A percentile compares a stretch with the other conserved stretches of the same genome.
phyloP scores from a whole-genome alignment of 768 basidiomycete genomes.

The Suillus subluteus region DNA sequence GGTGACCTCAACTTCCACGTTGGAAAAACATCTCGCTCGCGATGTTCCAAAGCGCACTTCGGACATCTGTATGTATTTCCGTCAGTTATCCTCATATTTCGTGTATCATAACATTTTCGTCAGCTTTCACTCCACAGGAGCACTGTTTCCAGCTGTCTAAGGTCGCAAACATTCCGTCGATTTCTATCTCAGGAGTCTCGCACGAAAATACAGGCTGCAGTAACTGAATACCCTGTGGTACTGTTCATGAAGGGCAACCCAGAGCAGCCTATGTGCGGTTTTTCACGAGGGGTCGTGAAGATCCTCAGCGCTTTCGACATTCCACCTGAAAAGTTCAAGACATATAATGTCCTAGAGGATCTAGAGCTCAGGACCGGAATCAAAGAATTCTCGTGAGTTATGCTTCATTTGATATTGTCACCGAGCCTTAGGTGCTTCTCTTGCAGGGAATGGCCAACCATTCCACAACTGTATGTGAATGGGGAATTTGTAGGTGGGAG shows the following conservation, averaged over 20 bases:
- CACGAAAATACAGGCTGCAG: conserved; percentile 69
- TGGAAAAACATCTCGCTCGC: not conserved
- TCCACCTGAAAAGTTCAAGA: conserved; percentile 76
- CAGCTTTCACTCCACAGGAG: conserved; percentile 40
- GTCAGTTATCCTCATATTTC: not conserved
- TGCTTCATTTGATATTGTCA: not conserved
- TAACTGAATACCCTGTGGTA: conserved; percentile 79
- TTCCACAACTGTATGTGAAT: conserved; percentile 92
- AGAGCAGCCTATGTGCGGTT: conserved; percentile 86
- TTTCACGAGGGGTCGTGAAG: conserved; percentile 93
- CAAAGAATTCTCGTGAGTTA: conserved; percentile 96
- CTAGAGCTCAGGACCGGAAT: conserved; percentile 80
- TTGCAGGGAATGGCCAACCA: conserved; percentile 93
- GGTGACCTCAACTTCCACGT: no score
- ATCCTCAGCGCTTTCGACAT: conserved; percentile 87
- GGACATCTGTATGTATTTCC: conserved; percentile 45
- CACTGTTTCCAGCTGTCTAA: conserved; percentile 23
- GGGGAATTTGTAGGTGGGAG: conserved; percentile 98
- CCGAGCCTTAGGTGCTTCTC: not conserved
- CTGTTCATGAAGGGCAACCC: conserved; percentile 99
- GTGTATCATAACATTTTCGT: conserved; percentile 11
- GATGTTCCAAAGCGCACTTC: conserved; percentile 53
- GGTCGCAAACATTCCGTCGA: conserved; percentile 35
- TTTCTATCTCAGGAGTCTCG: conserved; percentile 67
- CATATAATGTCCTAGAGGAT: conserved; percentile 91